Conservation (phyloP, 2,329 filamentous ascomycete species). For the Fusarium virguliforme region DNA sequence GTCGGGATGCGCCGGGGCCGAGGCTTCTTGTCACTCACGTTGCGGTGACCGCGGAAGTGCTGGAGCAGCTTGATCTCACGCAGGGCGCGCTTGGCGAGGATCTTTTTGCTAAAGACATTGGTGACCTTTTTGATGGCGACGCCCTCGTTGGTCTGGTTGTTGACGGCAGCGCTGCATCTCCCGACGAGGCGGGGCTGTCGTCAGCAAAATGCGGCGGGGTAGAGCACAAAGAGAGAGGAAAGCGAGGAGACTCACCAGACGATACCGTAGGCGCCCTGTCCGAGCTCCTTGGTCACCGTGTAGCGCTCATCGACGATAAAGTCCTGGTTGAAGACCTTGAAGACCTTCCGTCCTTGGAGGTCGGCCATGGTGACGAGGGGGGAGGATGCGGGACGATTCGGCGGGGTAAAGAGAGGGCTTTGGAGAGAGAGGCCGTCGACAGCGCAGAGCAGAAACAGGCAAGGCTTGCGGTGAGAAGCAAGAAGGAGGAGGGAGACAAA, state of each 20-base stretch:
- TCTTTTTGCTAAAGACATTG: slow-evolving; percentile 99
- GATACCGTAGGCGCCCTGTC: slow-evolving; percentile 98
- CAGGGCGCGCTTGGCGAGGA: slow-evolving; percentile 96
- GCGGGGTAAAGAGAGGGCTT: slow-evolving; percentile 36
- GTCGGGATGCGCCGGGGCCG: slow-evolving; percentile 12
- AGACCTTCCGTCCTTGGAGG: slow-evolving; percentile 81
- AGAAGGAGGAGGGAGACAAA: slow-evolving; percentile 40
- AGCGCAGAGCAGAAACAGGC: background rate
- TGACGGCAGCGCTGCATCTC: slow-evolving; percentile 83
- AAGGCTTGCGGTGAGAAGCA: slow-evolving; percentile 23
- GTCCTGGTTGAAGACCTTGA: slow-evolving; percentile 99
- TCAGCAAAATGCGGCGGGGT: slow-evolving; percentile 52
- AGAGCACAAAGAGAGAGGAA: slow-evolving; percentile 33
- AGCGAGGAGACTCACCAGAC: slow-evolving; percentile 79
- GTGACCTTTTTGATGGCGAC: slow-evolving; percentile 99
- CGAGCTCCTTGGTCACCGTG: slow-evolving; percentile 98
- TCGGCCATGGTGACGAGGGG: slow-evolving; percentile 56
- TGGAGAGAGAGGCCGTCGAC: slow-evolving; percentile 7
- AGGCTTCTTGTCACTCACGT: slow-evolving; percentile 69
- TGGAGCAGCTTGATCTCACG: slow-evolving; percentile 99
- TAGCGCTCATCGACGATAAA: slow-evolving; percentile 99
- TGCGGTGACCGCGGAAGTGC: slow-evolving; percentile 93
- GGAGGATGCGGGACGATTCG: slow-evolving; percentile 29
- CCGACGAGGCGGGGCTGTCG: slow-evolving; percentile 50
- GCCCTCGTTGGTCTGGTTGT: slow-evolving; percentile 90